Base-by-base conservation (phyloP, 1,139 yeast genomes). In the Entelexis paramagnoliae region DNA sequence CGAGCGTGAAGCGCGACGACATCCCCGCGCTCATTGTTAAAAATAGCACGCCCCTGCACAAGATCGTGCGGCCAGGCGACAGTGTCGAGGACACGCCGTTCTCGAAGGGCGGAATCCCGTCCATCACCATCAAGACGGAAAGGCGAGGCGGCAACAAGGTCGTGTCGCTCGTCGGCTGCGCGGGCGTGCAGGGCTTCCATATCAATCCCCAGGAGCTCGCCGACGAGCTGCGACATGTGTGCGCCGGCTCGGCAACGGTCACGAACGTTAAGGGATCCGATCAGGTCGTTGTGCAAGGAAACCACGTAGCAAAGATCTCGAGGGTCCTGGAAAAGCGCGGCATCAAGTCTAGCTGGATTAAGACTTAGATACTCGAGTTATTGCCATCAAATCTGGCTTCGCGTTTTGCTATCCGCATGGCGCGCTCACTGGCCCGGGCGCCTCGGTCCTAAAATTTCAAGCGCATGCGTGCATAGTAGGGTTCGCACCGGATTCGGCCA, bases 221-320 rank as follows among this genome's bases (percentile, higher is more conserved):
- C 2, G 80, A 78, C 42, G 84, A 80, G 50, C 67, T 91, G 55
- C 78, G 84, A 57, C 79, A 80, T 30, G 80, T 80, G 57, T 91
- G 97, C 66, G 91, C 95, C 19, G 96, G 96, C 0, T 84, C 96
- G 0, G 76, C 94, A 0, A 81, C 96, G 0, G 76, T 86, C 16
- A 74, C 76, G 49, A 81, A 84, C 2, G 56, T 63, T 17, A 68
- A 65, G 11, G 78, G 76, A 26, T 63, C 75, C 8, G 67, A 72
- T 28, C 94, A 85, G 60, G 88, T 89, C 1, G 74, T 80, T 48
- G 94, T 91, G 2, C 97, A 91, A 67, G 98, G 98, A 0, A 86
- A 93, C 2, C 97, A 91, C 63, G 81, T 82, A 16, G 75, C 77
- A 49, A 67, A 76, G 1, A 78, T 85, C 14, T 70, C 73, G 19